Conservation (phyloP, 208 protist species). For the Angomonas ambiguus region DNA sequence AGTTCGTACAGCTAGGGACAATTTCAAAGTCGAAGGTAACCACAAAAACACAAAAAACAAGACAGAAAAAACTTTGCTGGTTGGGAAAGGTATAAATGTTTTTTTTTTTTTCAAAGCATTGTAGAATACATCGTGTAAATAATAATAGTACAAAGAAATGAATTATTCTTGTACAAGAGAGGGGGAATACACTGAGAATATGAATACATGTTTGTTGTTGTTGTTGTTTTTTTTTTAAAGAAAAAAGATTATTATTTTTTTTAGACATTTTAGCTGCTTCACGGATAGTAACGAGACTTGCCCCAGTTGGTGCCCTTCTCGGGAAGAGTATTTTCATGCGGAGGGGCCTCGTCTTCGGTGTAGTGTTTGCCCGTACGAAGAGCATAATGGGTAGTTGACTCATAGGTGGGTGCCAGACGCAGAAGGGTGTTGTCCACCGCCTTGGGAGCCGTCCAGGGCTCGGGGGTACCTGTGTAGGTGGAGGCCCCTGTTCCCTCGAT, state of each 20-base stretch:
- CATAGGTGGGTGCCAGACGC: conserved; percentile 57
- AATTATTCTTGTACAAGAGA: neutral
- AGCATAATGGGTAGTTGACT: conserved; percentile 77
- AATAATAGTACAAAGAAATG: neutral
- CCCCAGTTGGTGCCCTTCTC: conserved; percentile 61
- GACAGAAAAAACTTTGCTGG: neutral
- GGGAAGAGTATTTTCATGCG: conserved; percentile 53
- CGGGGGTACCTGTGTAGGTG: conserved; percentile 48
- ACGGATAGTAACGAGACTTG: conserved; percentile 55
- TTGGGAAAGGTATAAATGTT: neutral
- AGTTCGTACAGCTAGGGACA: too few relatives aligned
- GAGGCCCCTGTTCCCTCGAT: conserved; percentile 39
- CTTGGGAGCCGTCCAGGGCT: conserved; percentile 49
- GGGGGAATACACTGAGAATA: neutral
- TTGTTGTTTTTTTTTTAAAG: neutral
- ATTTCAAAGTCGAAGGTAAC: neutral
- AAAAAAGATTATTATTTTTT: neutral
- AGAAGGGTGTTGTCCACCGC: conserved; percentile 67
- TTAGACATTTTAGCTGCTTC: neutral
- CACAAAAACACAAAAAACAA: conserved; percentile 1
- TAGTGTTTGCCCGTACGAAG: conserved; percentile 72
- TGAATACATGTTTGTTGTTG: neutral
- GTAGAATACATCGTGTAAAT: neutral
- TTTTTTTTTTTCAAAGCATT: neutral
- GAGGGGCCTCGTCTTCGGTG: conserved; percentile 58